Conservation (phyloP, 108 stramenopile genomes). For the Hondaea fermentalgiana region DNA sequence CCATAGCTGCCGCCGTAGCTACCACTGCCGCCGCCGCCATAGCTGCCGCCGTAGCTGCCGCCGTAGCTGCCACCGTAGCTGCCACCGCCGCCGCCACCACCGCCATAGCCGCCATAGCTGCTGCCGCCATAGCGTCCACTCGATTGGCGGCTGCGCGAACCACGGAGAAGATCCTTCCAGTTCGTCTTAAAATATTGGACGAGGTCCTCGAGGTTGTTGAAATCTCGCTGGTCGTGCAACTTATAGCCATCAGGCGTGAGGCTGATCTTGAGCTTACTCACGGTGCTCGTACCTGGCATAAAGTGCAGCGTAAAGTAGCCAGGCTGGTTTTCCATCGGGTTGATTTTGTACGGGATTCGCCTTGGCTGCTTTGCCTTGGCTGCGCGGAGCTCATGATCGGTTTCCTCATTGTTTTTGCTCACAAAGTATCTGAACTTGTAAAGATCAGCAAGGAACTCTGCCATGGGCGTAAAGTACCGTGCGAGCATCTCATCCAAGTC, state of each 20-base stretch:
- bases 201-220: not conserved
- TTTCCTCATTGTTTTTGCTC: not conserved
- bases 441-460: constrained; percentile 5
- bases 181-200: not conserved
- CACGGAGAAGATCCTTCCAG: not conserved
- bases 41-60: not conserved
- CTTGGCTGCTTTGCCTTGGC: not conserved
- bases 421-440: not conserved
- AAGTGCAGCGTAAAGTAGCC: not conserved
- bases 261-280: not conserved
- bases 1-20: not conserved
- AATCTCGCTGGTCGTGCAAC: not conserved
- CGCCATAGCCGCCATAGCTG: not conserved
- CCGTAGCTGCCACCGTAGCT: not conserved
- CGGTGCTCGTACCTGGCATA: not conserved
- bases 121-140: not conserved
- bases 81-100: not conserved
- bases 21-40: not conserved
- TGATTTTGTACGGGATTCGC: not conserved
- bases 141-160: not conserved
- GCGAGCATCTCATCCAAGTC: constrained; percentile 26
- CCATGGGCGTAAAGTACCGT: constrained; percentile 10
- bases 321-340: not conserved
- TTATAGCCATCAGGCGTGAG: not conserved
- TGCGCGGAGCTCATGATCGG: not conserved